Conservation (phyloP, 23 red algal genomes). For the Gracilaria caudata region DNA sequence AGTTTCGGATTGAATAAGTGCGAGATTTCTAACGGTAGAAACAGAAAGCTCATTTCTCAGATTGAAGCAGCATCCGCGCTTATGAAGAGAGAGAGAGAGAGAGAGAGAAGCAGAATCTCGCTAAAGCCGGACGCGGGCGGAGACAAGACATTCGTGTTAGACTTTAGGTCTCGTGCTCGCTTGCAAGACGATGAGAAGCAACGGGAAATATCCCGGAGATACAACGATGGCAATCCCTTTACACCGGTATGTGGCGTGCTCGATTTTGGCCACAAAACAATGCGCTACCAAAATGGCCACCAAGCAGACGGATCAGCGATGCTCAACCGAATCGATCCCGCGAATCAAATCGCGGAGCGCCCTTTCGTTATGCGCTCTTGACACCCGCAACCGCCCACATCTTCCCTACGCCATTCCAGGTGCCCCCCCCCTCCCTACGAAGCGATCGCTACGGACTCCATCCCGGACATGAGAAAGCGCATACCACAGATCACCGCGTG, state of each 20-base stretch:
- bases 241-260: not conserved
- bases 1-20: not conserved
- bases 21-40: not conserved
- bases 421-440: not conserved
- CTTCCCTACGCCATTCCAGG: not conserved
- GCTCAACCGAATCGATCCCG: conserved; percentile 1
- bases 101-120: not conserved
- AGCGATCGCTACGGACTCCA: not conserved
- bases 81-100: no score
- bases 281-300: not conserved
- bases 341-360: conserved; percentile 3
- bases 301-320: no score
- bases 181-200: not conserved
- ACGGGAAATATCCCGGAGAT: not conserved
- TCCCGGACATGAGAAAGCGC: conserved; percentile 12
- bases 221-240: no score
- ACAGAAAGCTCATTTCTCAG: not conserved
- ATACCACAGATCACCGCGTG: conserved; percentile 5
- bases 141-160: not conserved
- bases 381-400: not conserved
- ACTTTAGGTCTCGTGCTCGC: conserved; percentile 7
- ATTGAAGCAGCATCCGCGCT: no score
- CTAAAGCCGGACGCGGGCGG: not conserved
- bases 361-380: not conserved
- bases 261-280: conserved; percentile 22